phyloP scores from a whole-genome alignment of 768 basidiomycete species.

The Suillus discolor region DNA sequence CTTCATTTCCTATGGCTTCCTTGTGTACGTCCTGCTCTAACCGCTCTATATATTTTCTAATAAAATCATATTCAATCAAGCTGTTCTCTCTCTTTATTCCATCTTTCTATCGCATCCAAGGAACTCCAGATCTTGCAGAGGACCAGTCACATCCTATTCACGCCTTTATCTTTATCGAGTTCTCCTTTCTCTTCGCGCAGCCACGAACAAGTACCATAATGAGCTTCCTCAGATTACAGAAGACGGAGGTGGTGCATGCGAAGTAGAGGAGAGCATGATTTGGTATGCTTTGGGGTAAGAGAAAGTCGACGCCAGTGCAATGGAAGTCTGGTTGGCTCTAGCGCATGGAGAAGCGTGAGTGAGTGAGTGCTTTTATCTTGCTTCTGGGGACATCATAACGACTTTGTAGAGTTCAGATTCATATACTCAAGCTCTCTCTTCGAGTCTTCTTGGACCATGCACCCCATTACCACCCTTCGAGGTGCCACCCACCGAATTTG shows the following conservation, averaged over 20 bases:
- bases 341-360: constrained; percentile 73
- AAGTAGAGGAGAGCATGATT: constrained; percentile 73
- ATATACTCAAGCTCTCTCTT: constrained; percentile 72
- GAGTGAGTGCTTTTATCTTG: constrained; percentile 20
- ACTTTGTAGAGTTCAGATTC: constrained; percentile 63
- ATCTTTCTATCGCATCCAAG: constrained; percentile 56
- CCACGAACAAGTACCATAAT: constrained; percentile 61
- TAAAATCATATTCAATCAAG: constrained; percentile 64
- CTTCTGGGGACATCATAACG: neutral
- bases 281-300: constrained; percentile 74
- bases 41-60: constrained; percentile 11
- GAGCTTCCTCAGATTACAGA: constrained; percentile 63
- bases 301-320: constrained; percentile 41
- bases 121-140: constrained; percentile 27
- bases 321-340: constrained; percentile 63
- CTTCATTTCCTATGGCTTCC: constrained; percentile 81
- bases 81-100: constrained; percentile 60
- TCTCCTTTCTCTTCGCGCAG: constrained; percentile 57
- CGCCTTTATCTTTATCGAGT: constrained; percentile 48
- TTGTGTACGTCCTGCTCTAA: constrained; percentile 46
- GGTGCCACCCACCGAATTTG: constrained; percentile 21
- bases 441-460: constrained; percentile 40
- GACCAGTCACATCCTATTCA: constrained; percentile 56
- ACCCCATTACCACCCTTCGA: constrained; percentile 31
- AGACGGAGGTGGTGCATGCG: constrained; percentile 61